Evolutionary conservation across 1,139 yeast genomes (phyloP).

Genomic region (Magnusiomyces sp.): DNA sequence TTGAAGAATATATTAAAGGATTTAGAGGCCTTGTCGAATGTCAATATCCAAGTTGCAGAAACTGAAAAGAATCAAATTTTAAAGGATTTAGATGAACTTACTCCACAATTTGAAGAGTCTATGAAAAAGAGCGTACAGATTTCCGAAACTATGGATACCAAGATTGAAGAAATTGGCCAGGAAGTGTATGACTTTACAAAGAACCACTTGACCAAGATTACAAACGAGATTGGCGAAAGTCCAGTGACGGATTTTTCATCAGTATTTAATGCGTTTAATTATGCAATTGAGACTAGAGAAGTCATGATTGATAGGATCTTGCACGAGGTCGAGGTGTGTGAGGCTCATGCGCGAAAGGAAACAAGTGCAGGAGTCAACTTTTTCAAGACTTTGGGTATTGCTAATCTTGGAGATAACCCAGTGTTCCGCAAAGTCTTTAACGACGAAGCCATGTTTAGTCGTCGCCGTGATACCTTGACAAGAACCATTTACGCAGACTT

Average conservation of each 20-base stretch:
- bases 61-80: constrained; percentile 36
- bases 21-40: constrained; percentile 47
- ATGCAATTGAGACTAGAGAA: constrained; percentile 61
- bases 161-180: constrained; percentile 54
- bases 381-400: constrained; percentile 49
- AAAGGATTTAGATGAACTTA: constrained; percentile 36
- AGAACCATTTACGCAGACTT: constrained; percentile 53
- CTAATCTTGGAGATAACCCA: constrained; percentile 44
- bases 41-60: constrained; percentile 50
- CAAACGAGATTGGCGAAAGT: constrained; percentile 48
- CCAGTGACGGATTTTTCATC: constrained; percentile 57
- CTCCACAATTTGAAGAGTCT: constrained; percentile 56
- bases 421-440: constrained; percentile 56
- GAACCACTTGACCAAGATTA: constrained; percentile 43
- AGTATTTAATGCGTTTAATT: constrained; percentile 55
- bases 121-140: constrained; percentile 46
- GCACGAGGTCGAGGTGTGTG: constrained; percentile 57
- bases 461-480: constrained; percentile 55
- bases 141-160: constrained; percentile 50
- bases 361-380: constrained; percentile 55
- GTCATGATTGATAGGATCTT: constrained; percentile 58
- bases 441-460: constrained; percentile 75
- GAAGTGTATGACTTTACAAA: constrained; percentile 56
- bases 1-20: constrained; percentile 62
- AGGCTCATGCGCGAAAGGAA: constrained; percentile 52